Base-by-base conservation (phyloP, 768 basidiomycete genomes). In the Tylopilus sp. region DNA sequence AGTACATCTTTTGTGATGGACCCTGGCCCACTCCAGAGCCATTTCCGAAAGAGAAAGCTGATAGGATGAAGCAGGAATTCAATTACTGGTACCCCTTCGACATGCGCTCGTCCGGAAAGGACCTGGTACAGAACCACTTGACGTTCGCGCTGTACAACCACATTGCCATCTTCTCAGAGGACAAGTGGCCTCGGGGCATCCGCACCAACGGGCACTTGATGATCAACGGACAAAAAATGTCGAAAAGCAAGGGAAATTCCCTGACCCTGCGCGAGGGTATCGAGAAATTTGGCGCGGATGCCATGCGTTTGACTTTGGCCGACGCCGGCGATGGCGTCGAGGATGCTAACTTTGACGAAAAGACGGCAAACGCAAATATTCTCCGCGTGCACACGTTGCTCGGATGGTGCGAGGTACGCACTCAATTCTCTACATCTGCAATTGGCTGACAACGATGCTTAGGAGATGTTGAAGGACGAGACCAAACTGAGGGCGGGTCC, bases 331-430 rank as follows among this genome's bases (percentile, higher is more conserved):
- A 99, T 68, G 92, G 94, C 46, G 81, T 98, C 61, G 95, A 97
- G 71, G 97, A 99, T 72, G 96, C 96, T 41, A 99, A 99, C 77
- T 99, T 98, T 63, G 97, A 99, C 67, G 96, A 98, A 78, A 90
- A 93, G 76, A 90, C 88, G 6, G 97, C 97, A 17, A 99, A 98
- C 67, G 94, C 97, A 12, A 93, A 92, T 56, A 98, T 99, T 66
- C 71, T 98, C 67, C 82, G 97, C 47, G 76, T 99, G 56, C 88
- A 95, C 68, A 98, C 96, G 0, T 74, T 97, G 63, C 76, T 94
- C 58, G 80, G 78, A 5, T 99, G 96, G 95, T 94, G 92, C 62
- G 88, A 96, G 73, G 92, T 92, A 26, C n/a, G 79, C 66, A 3
- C 14, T n/a, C 8, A 34, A 37, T 41, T 44, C 43, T 29, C 53